Evolutionary conservation across 1,139 yeast genomes (phyloP), one percentile per base, ranked within the genome.

Genomic region (Kodamaea alishanica): DNA sequence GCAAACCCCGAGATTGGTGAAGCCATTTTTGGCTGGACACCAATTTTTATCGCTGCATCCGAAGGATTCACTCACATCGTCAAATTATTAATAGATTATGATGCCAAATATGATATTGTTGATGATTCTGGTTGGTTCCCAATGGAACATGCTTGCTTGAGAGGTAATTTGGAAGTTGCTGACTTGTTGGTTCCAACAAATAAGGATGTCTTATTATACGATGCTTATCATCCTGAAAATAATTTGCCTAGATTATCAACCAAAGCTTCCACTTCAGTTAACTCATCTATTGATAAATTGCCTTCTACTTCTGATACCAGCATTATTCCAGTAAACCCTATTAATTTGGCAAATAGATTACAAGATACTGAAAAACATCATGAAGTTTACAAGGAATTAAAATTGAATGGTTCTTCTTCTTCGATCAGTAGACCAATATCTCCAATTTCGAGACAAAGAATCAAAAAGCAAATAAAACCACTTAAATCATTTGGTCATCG

Each of bases 51-150:
- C 34, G 95, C 97, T 22, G 94, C 96, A 0, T 84, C 89, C 15
- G 96, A 90, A 52, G 97, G 97, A 0, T 78, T 64, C 42, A 56
- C 56, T 26, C 77, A 77, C 2, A 69, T 87, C 30, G 86, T 81
- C 7, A 60, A 73, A 37, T 47, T 77, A 7, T 68, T 92, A 43
- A 61, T 83, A 25, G 65, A 66, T 0, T 60, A 70, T 34, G 80
- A 79, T 6, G 81, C 86, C 8, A 66, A 71, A 20, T 75, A 65
- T 40, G 76, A 77, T 37, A 63, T 72, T 34, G 74, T 76, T 15
- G 98, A 92, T 62, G 84, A 79, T 38, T 84, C 95, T 31, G 97
- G 97, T 0, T 92, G 97, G 97, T 80, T 90, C 22, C 96, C 97
- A 6, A 81, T 88, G 81, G 98, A 92, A 54, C 97, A 92, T 60